Percentiles rank a stretch among this genome's conserved stretches.
These are phyloP conservation scores for Pythium coloratum DNA, from an alignment of 352 stramenopile species.

Conservation along the genomic window DNA sequence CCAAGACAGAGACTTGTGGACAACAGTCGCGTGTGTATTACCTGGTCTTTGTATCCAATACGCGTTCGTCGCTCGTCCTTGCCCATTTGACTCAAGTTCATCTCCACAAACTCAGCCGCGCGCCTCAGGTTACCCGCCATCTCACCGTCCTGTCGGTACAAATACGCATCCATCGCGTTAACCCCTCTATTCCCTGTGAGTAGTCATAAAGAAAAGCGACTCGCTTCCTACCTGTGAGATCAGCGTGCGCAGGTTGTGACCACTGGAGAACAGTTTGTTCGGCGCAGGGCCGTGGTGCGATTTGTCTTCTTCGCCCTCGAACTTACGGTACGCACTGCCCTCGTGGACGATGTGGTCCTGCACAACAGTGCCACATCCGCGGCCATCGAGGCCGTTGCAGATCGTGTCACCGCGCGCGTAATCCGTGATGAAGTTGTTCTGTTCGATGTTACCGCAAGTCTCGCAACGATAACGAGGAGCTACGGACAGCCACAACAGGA, in stretches of 20 bases:
- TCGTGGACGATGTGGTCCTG: constrained; percentile 96
- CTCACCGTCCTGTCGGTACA: constrained; percentile 60
- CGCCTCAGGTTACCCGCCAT: constrained; percentile 84
- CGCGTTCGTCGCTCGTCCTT: constrained; percentile 95
- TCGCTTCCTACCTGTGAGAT: constrained; percentile 74
- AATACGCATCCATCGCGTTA: too few relatives aligned
- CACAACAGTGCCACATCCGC: constrained; percentile 92
- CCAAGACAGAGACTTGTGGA: constrained; percentile 10
- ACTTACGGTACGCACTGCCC: constrained; percentile 95
- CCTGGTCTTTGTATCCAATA: constrained; percentile 97
- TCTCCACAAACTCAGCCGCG: constrained; percentile 92
- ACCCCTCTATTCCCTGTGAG: too few relatives aligned
- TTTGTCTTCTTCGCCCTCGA: constrained; percentile 96
- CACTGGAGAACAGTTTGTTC: constrained; percentile 95
- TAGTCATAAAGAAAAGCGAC: too few relatives aligned
- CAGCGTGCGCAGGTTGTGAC: constrained; percentile 95
- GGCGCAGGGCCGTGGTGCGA: constrained; percentile 94
- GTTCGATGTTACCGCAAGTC: constrained; percentile 85
- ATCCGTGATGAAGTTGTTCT: constrained; percentile 91
- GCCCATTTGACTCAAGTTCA: constrained; percentile 96
- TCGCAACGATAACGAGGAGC: constrained; percentile 83
- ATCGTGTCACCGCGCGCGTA: constrained; percentile 88
- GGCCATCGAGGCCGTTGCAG: constrained; percentile 85
- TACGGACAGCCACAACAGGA: constrained; percentile 16
- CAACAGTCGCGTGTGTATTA: constrained; percentile 28